Base-by-base conservation (phyloP, 1,284 basidiomycete species). In the Boletus calvinii region DNA sequence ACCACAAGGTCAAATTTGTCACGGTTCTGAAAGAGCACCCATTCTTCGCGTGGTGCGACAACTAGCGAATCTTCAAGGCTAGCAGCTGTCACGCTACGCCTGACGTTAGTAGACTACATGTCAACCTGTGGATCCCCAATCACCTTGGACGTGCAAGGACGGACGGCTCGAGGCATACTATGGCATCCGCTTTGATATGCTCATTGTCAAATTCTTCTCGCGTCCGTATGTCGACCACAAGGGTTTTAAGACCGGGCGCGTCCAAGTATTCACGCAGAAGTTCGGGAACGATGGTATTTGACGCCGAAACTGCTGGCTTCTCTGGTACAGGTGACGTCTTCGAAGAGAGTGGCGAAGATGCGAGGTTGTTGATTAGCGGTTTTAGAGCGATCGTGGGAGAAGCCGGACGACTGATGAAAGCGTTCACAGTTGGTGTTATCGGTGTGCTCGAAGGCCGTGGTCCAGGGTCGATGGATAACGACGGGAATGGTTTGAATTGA, bases 1-100 rank as follows among this genome's bases (percentile, higher is more conserved):
- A 90, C 90, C n/a, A 98, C 83, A 13, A 97, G 72, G 60, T 98
- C 94, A 68, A 91, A 97, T 61, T 87, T 86, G 64, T 93, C 82
- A 26, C 96, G 87, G 52, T 89, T 86, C 24, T 75, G 70, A 69
- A 98, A 98, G 17, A 89, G 74, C 1, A 76, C 75, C 37, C 77
- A 78, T 71, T 98, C 94, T 35, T 79, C 68, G 22, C 78, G 75
- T 0, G 94, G 90, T 1, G 83, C 85, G 18, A 92, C 72, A 1
- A 83, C 73, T 48, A 97, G 79, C 0, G 91, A 81, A 54, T 89
- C 80, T 69, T 97, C 93, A 17, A 98, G 80, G 17, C 77, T 77
- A 26, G 77, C 68, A 2, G 84, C 80, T 7, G 78, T 80, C 56
- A 94, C 76, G 37, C 92, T 94, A 64, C 41, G 52, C 9, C 20